phyloP scores from a whole-genome alignment of 352 stramenopile genomes.

The Globisporangium nunn region DNA sequence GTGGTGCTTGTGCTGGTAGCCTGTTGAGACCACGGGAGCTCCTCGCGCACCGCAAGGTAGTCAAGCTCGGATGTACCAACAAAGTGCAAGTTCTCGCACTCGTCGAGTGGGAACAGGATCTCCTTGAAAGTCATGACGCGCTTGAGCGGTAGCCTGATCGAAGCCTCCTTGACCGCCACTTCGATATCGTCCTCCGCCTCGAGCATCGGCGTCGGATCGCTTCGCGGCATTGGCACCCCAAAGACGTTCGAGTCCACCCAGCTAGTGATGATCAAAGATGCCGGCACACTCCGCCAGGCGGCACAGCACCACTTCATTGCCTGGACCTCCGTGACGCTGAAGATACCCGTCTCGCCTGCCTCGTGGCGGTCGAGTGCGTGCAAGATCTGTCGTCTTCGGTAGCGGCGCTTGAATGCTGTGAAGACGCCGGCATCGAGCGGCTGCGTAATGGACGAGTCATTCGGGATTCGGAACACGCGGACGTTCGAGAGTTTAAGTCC shows the following conservation, averaged over 20 bases:
- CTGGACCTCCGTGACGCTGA: conserved; percentile 8
- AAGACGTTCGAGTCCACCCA: conserved; percentile 11
- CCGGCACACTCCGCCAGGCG: conserved; percentile 10
- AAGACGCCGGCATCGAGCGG: conserved; percentile 11
- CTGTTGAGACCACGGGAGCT: conserved; percentile 4
- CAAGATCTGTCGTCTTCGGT: conserved; percentile 16
- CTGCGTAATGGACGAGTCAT: background rate
- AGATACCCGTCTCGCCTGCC: conserved; percentile 9
- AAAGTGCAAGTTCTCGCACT: conserved; percentile 13
- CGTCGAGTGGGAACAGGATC: conserved; percentile 8
- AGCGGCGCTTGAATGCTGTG: conserved; percentile 21
- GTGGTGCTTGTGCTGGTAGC: background rate
- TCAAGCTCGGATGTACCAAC: conserved; percentile 8
- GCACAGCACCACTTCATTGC: conserved; percentile 13
- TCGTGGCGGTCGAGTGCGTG: conserved; percentile 15
- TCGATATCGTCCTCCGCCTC: conserved; percentile 9
- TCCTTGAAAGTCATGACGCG: conserved; percentile 14
- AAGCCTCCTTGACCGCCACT: conserved; percentile 9
- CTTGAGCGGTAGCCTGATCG: conserved; percentile 10
- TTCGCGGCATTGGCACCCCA: background rate
- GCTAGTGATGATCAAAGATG: conserved; percentile 5
- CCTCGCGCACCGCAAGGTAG: conserved; percentile 8
- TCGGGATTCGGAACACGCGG: conserved; percentile 6
- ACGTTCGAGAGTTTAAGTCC: conserved; percentile 23
- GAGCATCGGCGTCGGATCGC: background rate